Evolutionary conservation across 306 rosid genomes (phyloP).

Genomic region (Prunus kanzakura): DNA sequence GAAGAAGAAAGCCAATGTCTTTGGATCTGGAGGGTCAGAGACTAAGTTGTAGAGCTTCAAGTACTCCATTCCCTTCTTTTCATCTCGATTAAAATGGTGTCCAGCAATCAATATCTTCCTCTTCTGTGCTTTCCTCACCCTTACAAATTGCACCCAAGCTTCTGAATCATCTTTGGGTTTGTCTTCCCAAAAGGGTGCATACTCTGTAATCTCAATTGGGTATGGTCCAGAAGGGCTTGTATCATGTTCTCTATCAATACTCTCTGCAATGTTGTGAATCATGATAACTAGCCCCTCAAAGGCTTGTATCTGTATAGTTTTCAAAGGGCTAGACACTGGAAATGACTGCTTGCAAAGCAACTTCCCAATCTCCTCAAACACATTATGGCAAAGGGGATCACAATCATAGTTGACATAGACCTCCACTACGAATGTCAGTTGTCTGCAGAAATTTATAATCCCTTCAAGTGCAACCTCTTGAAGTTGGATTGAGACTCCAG

Average conservation of each 20-base stretch:
- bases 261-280: constrained; percentile 84
- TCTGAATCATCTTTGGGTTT: constrained; percentile 41
- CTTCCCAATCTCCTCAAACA: constrained; percentile 76
- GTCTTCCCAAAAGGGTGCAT: constrained; percentile 75
- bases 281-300: constrained; percentile 71
- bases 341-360: constrained; percentile 82
- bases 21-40: constrained; percentile 76
- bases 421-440: constrained; percentile 63
- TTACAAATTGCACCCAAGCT: constrained; percentile 54
- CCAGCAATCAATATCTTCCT: constrained; percentile 68
- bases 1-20: constrained; percentile 64
- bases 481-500: constrained; percentile 52
- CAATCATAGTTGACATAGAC: constrained; percentile 71
- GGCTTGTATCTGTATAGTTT: constrained; percentile 65
- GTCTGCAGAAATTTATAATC: constrained; percentile 79
- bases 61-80: constrained; percentile 82
- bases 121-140: constrained; percentile 65
- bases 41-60: constrained; percentile 57
- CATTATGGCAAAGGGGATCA: constrained; percentile 58
- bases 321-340: constrained; percentile 43
- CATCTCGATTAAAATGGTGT: constrained; percentile 80
- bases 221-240: constrained; percentile 34
- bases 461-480: constrained; percentile 95
- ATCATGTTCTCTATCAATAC: constrained; percentile 54
- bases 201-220: constrained; percentile 44